phyloP scores from a whole-genome alignment of 495 filamentous ascomycete genomes.

The Xylaria scruposa region DNA sequence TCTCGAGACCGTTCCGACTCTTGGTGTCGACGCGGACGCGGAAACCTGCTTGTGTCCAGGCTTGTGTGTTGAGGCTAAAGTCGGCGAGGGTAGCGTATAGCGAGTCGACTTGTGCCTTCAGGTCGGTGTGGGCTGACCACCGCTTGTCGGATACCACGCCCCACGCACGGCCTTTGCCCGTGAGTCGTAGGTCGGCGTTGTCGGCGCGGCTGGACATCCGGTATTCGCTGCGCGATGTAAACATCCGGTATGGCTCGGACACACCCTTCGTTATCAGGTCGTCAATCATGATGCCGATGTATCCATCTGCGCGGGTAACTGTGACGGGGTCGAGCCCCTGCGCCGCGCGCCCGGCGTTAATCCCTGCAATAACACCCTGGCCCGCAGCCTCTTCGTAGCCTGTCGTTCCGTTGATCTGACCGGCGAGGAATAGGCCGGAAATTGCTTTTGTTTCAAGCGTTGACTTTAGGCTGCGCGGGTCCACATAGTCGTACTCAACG shows the following conservation, averaged over 20 bases:
- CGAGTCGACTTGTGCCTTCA: slow-evolving; percentile 67
- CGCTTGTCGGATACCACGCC: slow-evolving; percentile 81
- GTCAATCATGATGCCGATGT: slow-evolving; percentile 99
- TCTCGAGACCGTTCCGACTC: slow-evolving; percentile 72
- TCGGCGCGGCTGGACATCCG: slow-evolving; percentile 89
- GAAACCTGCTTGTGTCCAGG: slow-evolving; percentile 76
- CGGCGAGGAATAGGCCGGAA: slow-evolving; percentile 86
- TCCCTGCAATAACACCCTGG: slow-evolving; percentile 91
- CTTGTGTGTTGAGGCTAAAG: slow-evolving; percentile 59
- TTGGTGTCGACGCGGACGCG: slow-evolving; percentile 64
- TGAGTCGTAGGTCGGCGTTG: slow-evolving; percentile 91
- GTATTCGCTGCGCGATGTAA: slow-evolving; percentile 95
- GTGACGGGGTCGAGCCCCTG: slow-evolving; percentile 66
- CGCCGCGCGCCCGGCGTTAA: slow-evolving; percentile 85
- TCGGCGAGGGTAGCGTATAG: slow-evolving; percentile 64
- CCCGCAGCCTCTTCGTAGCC: slow-evolving; percentile 97
- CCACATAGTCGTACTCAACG: slow-evolving; percentile 98
- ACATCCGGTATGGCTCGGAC: slow-evolving; percentile 97
- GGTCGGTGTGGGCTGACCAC: slow-evolving; percentile 72
- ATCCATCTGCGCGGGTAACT: slow-evolving; percentile 84
- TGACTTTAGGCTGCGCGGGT: slow-evolving; percentile 83
- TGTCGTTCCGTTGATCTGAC: slow-evolving; percentile 98
- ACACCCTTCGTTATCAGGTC: slow-evolving; percentile 98
- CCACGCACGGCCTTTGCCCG: slow-evolving; percentile 73
- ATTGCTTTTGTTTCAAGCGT: slow-evolving; percentile 96